phyloP scores from a whole-genome alignment of 257 asterid species.

The Leonotis leonurus region DNA sequence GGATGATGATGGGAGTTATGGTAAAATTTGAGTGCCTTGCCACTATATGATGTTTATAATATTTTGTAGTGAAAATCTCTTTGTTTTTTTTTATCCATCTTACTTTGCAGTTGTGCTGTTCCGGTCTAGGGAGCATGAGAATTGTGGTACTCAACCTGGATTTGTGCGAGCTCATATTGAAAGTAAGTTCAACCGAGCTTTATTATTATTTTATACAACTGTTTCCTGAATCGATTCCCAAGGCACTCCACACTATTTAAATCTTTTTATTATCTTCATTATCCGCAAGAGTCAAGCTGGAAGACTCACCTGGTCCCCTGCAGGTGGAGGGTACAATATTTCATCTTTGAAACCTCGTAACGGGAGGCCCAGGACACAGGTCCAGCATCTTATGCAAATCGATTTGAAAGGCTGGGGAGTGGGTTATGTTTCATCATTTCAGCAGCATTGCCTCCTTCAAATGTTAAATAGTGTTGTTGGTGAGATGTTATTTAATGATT shows the following conservation, averaged over 20 bases:
- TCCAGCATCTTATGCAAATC: slow-evolving; percentile 97
- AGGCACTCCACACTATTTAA: too few relatives aligned
- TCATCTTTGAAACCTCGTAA: slow-evolving; percentile 73
- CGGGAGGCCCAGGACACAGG: slow-evolving; percentile 91
- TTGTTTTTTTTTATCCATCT: slow-evolving; percentile 20
- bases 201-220: slow-evolving; percentile 7
- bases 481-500: slow-evolving; percentile 30
- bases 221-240: slow-evolving; percentile 5
- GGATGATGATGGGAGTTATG: slow-evolving; percentile 97
- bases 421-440: slow-evolving; percentile 77
- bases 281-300: slow-evolving; percentile 12
- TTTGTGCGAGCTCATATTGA: slow-evolving; percentile 89
- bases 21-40: slow-evolving; percentile 35
- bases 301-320: slow-evolving; percentile 15
- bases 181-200: slow-evolving; percentile 44
- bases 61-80: slow-evolving; percentile 8
- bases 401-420: slow-evolving; percentile 98
- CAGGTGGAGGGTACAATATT: slow-evolving; percentile 96
- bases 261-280: too few relatives aligned
- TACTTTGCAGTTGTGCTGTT: slow-evolving; percentile 76
- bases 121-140: slow-evolving; percentile 89
- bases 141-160: slow-evolving; percentile 90
- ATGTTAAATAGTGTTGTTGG: slow-evolving; percentile 96
- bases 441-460: slow-evolving; percentile 93
- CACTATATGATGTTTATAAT: slow-evolving; percentile 7